A percentile compares a stretch with the other conserved stretches of the same genome.
phyloP scores from a whole-genome alignment of 2,329 filamentous ascomycete species.

The Helminthosporium solani region DNA sequence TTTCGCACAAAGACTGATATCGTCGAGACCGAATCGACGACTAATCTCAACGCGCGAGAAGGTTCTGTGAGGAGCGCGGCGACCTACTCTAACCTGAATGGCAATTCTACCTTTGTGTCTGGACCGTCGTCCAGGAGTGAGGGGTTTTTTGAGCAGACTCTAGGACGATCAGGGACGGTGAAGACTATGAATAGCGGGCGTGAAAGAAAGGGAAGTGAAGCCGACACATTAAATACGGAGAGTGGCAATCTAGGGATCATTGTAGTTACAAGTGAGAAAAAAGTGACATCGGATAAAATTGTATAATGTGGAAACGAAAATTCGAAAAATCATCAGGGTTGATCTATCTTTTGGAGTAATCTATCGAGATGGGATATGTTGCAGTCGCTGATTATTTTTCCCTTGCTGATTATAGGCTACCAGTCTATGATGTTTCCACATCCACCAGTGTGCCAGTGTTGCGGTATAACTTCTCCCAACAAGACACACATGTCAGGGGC shows the following conservation, averaged over 20 bases:
- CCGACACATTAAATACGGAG: neutral
- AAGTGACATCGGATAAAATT: conserved; percentile 2
- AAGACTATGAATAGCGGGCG: neutral
- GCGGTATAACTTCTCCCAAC: too few species aligned
- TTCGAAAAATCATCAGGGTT: too few species aligned
- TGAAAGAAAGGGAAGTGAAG: neutral
- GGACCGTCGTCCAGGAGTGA: neutral
- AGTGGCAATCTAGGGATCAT: conserved; percentile 9
- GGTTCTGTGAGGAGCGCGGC: conserved; percentile 4
- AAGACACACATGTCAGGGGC: too few species aligned
- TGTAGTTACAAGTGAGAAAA: conserved; percentile 13
- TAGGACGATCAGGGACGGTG: neutral
- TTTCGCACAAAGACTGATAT: conserved; percentile 1
- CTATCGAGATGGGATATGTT: too few species aligned
- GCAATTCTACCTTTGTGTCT: conserved; percentile 5
- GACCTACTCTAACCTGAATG: conserved; percentile 3
- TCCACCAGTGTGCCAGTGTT: too few species aligned
- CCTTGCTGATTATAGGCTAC: too few species aligned
- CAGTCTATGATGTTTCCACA: too few species aligned
- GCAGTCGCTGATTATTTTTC: too few species aligned
- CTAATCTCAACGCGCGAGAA: conserved; percentile 4
- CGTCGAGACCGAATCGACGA: conserved; percentile 3
- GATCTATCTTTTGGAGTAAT: too few species aligned
- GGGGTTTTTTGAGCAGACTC: neutral
- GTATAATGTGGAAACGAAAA: neutral